Percentiles rank a stretch among this genome's conserved stretches.
Conservation (phyloP, 441 rosid genomes). For the Eutrema salsugineum region DNA sequence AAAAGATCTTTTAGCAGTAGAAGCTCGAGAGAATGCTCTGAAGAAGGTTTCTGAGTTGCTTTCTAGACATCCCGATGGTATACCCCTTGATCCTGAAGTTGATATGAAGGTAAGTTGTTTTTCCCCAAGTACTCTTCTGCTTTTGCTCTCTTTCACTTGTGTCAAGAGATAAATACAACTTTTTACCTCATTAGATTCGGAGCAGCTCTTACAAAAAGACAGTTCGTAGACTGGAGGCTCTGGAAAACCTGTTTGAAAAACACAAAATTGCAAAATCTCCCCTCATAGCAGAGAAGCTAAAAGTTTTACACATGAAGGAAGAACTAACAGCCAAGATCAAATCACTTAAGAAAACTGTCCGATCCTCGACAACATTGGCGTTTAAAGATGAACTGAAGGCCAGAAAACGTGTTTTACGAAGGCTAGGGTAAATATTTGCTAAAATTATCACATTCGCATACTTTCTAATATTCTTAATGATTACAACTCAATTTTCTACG, state of each 20-base stretch:
- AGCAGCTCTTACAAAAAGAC: conserved; percentile 77
- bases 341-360: conserved; percentile 71
- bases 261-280: conserved; percentile 93
- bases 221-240: conserved; percentile 76
- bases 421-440: conserved; percentile 64
- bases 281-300: conserved; percentile 72
- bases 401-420: conserved; percentile 87
- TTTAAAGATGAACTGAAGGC: conserved; percentile 99
- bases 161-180: conserved; percentile 11
- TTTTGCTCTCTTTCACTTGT: conserved; percentile 2
- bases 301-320: conserved; percentile 74
- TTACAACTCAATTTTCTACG: neutral
- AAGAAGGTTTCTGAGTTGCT: conserved; percentile 84
- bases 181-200: conserved; percentile 51
- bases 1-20: conserved; percentile 81
- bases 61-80: conserved; percentile 69
- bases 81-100: conserved; percentile 84
- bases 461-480: neutral
- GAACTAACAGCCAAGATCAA: conserved; percentile 76
- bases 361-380: conserved; percentile 76
- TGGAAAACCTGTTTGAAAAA: conserved; percentile 82
- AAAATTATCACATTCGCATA: neutral
- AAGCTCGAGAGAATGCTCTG: conserved; percentile 89
- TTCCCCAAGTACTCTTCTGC: neutral
- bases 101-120: conserved; percentile 74